These are phyloP conservation scores for Potentilla sterilis DNA, from an alignment of 306 rosid genomes.

Conservation along the genomic window DNA sequence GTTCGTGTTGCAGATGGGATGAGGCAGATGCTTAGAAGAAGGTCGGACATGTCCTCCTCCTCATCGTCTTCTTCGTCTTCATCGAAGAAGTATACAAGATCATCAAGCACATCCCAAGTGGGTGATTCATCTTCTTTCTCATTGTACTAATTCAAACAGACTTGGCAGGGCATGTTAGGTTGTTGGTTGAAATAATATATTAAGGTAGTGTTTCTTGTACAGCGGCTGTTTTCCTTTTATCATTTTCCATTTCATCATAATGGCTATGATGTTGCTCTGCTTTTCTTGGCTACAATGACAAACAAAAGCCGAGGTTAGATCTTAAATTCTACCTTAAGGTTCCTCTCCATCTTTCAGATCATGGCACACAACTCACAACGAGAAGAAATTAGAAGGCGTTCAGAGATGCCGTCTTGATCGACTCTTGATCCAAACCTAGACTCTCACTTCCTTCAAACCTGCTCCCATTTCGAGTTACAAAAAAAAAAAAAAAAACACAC, in stretches of 20 bases:
- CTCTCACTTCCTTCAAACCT: neutral
- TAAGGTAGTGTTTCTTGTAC: conserved; percentile 15
- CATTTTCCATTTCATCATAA: neutral
- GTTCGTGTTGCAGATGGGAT: conserved; percentile 91
- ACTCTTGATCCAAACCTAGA: neutral
- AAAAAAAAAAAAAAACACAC: no score
- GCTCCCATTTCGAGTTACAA: neutral
- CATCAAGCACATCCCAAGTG: conserved; percentile 70
- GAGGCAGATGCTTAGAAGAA: conserved; percentile 92
- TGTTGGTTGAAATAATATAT: conserved; percentile 38
- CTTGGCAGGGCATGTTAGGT: conserved; percentile 19
- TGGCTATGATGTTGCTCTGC: conserved; percentile 3
- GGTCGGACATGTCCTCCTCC: conserved; percentile 60
- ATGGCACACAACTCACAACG: neutral
- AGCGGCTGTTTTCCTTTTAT: neutral
- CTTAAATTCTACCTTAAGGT: neutral
- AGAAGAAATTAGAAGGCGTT: neutral
- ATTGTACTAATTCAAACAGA: conserved; percentile 31
- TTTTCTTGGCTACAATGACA: conserved; percentile 22
- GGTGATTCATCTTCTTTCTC: conserved; percentile 66
- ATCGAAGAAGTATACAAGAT: conserved; percentile 53
- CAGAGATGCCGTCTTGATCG: neutral
- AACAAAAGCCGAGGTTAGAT: neutral
- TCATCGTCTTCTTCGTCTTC: conserved; percentile 40
- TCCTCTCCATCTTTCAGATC: neutral